A percentile compares a stretch with the other conserved stretches of the same genome.
Conservation (phyloP, 495 filamentous ascomycete species). For the Opeltia flavorubescens region DNA sequence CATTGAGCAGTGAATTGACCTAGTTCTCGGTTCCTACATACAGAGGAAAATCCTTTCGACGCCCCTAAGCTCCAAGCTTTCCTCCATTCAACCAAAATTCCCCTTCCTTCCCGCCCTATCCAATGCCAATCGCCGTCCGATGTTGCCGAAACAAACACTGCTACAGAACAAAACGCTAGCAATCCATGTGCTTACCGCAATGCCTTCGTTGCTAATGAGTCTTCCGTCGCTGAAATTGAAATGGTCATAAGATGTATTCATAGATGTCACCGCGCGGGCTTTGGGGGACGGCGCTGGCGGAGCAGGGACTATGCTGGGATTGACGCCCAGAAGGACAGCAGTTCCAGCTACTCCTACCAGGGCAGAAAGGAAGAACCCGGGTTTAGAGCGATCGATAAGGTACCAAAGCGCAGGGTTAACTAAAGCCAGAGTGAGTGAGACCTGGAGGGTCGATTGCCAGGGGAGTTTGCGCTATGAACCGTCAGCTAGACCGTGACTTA, state of each 20-base stretch:
- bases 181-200: constrained; percentile 77
- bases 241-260: constrained; percentile 19
- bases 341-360: constrained; percentile 62
- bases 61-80: not conserved
- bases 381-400: constrained; percentile 75
- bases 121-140: constrained; percentile 65
- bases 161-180: constrained; percentile 86
- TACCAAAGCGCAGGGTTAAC: constrained; percentile 95
- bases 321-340: constrained; percentile 51
- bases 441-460: constrained; percentile 88
- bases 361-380: constrained; percentile 65
- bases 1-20: not conserved
- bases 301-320: constrained; percentile 61
- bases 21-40: not conserved
- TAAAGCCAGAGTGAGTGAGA: constrained; percentile 78
- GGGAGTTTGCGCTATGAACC: constrained; percentile 56
- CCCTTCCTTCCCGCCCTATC: constrained; percentile 14
- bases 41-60: not conserved
- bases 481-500: not conserved
- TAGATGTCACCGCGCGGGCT: constrained; percentile 5
- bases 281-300: constrained; percentile 28
- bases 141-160: constrained; percentile 91
- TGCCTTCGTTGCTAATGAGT: constrained; percentile 52
- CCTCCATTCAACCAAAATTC: constrained; percentile 4
- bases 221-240: constrained; percentile 25